A percentile compares a stretch with the other conserved stretches of the same genome.
Evolutionary conservation across 1,284 basidiomycete genomes (phyloP).

Genomic region (Naganishia liquefaciens): DNA sequence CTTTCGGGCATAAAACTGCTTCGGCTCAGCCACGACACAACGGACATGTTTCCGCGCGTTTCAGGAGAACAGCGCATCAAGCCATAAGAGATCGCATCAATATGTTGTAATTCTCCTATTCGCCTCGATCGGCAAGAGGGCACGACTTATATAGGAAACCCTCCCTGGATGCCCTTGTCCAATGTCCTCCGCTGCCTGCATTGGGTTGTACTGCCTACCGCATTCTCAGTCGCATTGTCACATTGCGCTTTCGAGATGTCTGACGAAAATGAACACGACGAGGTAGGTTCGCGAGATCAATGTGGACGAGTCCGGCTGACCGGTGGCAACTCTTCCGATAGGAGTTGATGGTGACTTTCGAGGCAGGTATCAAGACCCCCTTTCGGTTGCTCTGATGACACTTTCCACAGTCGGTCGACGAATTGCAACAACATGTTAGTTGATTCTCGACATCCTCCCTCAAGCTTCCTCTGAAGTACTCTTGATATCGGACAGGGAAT

Average conservation of each 20-base stretch:
- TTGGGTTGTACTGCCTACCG: not conserved
- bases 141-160: not conserved
- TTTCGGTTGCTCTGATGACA: too few relatives aligned
- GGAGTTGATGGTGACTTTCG: slow-evolving; percentile 21
- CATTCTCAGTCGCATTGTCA: not conserved
- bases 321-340: not conserved
- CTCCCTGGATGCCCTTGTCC: not conserved
- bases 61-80: not conserved
- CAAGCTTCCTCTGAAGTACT: slow-evolving; percentile 15
- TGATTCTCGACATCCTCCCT: slow-evolving; percentile 3
- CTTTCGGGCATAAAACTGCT: too few relatives aligned
- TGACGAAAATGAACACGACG: slow-evolving; percentile 19
- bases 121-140: not conserved
- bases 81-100: not conserved
- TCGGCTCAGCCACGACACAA: too few relatives aligned
- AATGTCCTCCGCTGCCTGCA: not conserved
- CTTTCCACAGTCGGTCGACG: slow-evolving; percentile 72
- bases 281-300: not conserved
- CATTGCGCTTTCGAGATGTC: slow-evolving; percentile 3
- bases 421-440: slow-evolving; percentile 79
- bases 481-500: slow-evolving; percentile 66
- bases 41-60: not conserved
- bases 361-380: not conserved
- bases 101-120: not conserved
- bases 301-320: not conserved